A percentile compares a stretch with the other conserved stretches of the same genome.
phyloP scores from a whole-genome alignment of 495 filamentous ascomycete genomes.

The Staphylotrichum longicolle region DNA sequence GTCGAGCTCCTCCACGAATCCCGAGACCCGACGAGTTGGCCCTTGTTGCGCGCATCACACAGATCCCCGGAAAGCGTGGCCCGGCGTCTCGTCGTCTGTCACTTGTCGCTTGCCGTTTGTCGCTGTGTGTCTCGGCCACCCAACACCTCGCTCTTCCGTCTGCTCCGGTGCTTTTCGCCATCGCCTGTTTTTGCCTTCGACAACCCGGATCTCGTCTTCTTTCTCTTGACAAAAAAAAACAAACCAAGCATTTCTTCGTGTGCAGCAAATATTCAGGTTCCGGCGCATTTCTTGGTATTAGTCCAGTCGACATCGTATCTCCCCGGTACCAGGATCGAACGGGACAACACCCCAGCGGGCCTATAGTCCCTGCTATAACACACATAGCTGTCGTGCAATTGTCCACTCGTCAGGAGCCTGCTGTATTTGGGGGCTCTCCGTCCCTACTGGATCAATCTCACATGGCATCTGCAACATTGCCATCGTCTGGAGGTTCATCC shows the following conservation, averaged over 20 bases:
- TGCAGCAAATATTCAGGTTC: neutral
- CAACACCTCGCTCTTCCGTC: neutral
- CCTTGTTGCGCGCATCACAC: constrained; percentile 19
- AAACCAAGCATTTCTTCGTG: neutral
- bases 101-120: neutral
- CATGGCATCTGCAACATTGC: constrained; percentile 10
- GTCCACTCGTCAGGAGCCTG: neutral
- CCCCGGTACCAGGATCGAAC: neutral
- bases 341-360: neutral
- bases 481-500: constrained; percentile 3
- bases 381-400: constrained; percentile 10
- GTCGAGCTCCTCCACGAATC: neutral
- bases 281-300: neutral
- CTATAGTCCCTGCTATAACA: neutral
- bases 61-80: neutral
- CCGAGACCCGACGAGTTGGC: constrained; percentile 9
- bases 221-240: neutral
- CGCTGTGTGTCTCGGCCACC: neutral
- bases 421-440: too few relatives aligned
- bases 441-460: constrained; percentile 3
- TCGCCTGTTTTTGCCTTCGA: neutral
- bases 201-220: neutral
- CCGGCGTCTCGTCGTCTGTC: neutral
- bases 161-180: neutral
- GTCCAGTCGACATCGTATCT: neutral